Evolutionary conservation across 192 early-diverging fungal species (phyloP).

Genomic region (Mortierella alpina): DNA sequence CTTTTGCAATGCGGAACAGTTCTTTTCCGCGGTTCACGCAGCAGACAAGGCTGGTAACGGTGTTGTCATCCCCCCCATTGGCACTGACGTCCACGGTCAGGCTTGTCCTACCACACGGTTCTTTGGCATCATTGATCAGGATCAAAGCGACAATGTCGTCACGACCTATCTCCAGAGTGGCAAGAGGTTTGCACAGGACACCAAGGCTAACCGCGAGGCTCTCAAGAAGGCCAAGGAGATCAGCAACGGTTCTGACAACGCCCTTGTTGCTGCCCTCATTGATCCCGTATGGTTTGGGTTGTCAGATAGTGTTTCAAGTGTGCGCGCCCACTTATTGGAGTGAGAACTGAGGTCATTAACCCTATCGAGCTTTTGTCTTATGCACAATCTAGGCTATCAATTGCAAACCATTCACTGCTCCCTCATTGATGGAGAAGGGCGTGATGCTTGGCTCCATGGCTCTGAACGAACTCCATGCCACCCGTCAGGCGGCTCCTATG

Average conservation of each 20-base stretch:
- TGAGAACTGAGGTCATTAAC: too few relatives aligned
- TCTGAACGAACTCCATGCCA: slow-evolving; percentile 36
- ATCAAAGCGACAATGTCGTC: slow-evolving; percentile 43
- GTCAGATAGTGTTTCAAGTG: not conserved
- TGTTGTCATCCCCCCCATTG: slow-evolving; percentile 22
- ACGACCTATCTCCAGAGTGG: slow-evolving; percentile 32
- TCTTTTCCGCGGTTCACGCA: slow-evolving; percentile 10
- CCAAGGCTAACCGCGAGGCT: slow-evolving; percentile 12
- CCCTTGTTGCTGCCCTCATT: slow-evolving; percentile 26
- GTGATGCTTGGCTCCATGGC: slow-evolving; percentile 42
- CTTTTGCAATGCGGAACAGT: slow-evolving; percentile 22
- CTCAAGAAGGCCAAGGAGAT: slow-evolving; percentile 10
- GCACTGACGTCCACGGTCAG: slow-evolving; percentile 23
- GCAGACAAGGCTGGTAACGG: slow-evolving; percentile 5
- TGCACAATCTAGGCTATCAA: slow-evolving; percentile 7
- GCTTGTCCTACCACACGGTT: slow-evolving; percentile 29
- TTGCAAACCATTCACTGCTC: slow-evolving; percentile 33
- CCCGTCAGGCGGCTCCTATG: slow-evolving; percentile 6
- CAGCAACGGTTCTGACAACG: slow-evolving; percentile 37
- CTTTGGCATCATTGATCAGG: slow-evolving; percentile 46
- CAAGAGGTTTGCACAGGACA: slow-evolving; percentile 22
- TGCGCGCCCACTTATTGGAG: not conserved
- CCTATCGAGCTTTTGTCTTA: not conserved
- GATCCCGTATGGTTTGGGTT: slow-evolving; percentile 30
- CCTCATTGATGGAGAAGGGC: slow-evolving; percentile 26